Evolutionary conservation across 2,329 filamentous ascomycete genomes (phyloP), one percentile per base, ranked within the genome.

Genomic region (Paraconiothyrium brasiliense): DNA sequence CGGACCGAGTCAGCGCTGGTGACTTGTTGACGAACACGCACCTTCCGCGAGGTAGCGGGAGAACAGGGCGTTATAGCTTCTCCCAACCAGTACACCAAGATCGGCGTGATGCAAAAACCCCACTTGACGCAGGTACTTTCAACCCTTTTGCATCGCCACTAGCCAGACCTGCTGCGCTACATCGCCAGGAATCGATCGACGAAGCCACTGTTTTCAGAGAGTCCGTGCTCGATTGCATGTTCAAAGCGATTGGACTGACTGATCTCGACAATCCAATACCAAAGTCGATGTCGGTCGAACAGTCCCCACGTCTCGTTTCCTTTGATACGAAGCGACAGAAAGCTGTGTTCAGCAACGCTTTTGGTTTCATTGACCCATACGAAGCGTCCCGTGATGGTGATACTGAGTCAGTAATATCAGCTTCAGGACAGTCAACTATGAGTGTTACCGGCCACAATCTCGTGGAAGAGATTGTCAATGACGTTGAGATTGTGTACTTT

Each of bases 401-500:
- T 58, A 89, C 91, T 0, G 95, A 98, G 66, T 97, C 94, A 0
- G 83, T 94, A 70, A 88, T 92, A 30, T 88, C 80, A 4, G 81
- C 81, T 6, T 80, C 79, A 5, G 73, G 67, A 8, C 70, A 81
- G 10, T 82, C 81, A 4, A 77, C 76, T 34, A 75, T 80, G 50
- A 87, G 87, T 3, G 84, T 87, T 46, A 85, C 86, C 3, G 86
- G 87, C 0, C 82, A 85, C 6, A 92, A 89, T 67, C 85, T 89
- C 0, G 84, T 92, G 4, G 89, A 93, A 61, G 94, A 98, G 63
- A 86, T 98, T 80, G 91, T 90, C 65, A 90, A 97, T 64, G 95
- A 99, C 57, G 88, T 98, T 2, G 95, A 99, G 74, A 97, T 99
- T 67, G 95, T 99, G 6, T 98, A 92, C 81, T 99, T 99, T 67